Evolutionary conservation across 1,284 basidiomycete genomes (phyloP).

Genomic region (Mycena citricolor): DNA sequence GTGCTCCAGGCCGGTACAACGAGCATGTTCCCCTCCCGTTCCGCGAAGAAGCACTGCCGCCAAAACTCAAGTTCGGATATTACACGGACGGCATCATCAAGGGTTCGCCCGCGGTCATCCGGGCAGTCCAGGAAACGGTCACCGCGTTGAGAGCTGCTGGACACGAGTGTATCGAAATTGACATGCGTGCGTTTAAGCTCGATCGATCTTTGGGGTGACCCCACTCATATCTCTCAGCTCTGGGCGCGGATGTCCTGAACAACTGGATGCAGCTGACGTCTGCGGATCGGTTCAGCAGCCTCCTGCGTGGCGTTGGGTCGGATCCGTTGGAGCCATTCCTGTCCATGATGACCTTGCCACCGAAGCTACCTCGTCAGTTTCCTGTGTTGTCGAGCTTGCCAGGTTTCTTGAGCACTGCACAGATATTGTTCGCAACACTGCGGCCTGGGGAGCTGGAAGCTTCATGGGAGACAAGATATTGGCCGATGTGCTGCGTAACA

Average conservation of each 20-base stretch:
- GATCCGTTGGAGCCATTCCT: conserved; percentile 18
- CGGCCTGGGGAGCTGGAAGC: neutral
- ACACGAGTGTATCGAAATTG: conserved; percentile 77
- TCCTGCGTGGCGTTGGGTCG: conserved; percentile 43
- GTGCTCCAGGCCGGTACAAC: conserved; percentile 42
- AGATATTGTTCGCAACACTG: conserved; percentile 6
- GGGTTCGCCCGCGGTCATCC: conserved; percentile 74
- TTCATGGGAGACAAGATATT: conserved; percentile 10
- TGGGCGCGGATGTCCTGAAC: conserved; percentile 47
- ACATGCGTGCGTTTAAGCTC: conserved; percentile 41
- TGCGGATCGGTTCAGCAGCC: conserved; percentile 75
- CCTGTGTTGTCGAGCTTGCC: too few species aligned
- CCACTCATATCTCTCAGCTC: conserved; percentile 36
- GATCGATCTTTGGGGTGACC: neutral
- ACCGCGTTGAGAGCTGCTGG: conserved; percentile 65
- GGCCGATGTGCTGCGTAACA: conserved; percentile 2
- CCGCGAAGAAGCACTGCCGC: conserved; percentile 51
- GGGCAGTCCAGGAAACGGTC: conserved; percentile 77
- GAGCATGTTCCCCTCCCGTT: conserved; percentile 61
- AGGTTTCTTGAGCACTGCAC: too few species aligned
- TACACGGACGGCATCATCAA: conserved; percentile 69
- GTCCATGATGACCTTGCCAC: too few species aligned
- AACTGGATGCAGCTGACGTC: conserved; percentile 73
- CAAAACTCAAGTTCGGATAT: conserved; percentile 71
- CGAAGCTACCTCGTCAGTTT: too few species aligned